These are phyloP conservation scores for Circinella minor DNA, from an alignment of 371 early-diverging fungal genomes.

Conservation along the genomic window DNA sequence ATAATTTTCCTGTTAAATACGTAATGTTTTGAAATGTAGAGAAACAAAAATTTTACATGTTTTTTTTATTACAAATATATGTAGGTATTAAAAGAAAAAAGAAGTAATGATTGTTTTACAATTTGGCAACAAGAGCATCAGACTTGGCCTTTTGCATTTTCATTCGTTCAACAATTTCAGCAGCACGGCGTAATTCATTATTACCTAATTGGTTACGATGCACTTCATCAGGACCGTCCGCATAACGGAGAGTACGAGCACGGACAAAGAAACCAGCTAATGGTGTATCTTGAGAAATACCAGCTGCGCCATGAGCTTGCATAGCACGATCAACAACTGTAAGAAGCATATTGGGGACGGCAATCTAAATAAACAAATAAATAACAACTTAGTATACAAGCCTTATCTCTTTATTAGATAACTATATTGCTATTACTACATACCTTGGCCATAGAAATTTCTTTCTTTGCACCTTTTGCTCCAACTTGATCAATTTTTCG, in stretches of 20 bases:
- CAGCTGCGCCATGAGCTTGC: slow-evolving; percentile 92
- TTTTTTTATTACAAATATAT: too few species aligned
- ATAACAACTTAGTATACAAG: not conserved
- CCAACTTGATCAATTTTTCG: slow-evolving; percentile 85
- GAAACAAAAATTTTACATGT: too few species aligned
- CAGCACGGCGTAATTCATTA: slow-evolving; percentile 52
- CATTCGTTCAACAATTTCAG: slow-evolving; percentile 33
- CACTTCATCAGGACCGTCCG: slow-evolving; percentile 75
- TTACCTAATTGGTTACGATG: slow-evolving; percentile 49
- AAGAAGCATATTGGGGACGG: slow-evolving; percentile 80
- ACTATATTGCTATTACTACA: not conserved
- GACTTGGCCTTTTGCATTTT: slow-evolving; percentile 41
- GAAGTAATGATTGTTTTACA: too few species aligned
- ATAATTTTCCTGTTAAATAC: too few species aligned
- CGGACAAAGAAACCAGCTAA: slow-evolving; percentile 86
- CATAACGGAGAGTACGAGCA: slow-evolving; percentile 87
- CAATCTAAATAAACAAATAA: slow-evolving; percentile 30
- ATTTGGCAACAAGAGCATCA: slow-evolving; percentile 24
- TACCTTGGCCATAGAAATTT: slow-evolving; percentile 92
- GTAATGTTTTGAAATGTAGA: too few species aligned
- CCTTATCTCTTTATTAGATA: too few species aligned
- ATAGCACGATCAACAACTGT: slow-evolving; percentile 86
- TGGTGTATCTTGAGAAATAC: slow-evolving; percentile 86
- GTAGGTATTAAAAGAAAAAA: too few species aligned
- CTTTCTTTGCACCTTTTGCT: slow-evolving; percentile 87